Conservation (phyloP, 1,139 yeast species). For the Lodderomyces pseudojiufengensis region DNA sequence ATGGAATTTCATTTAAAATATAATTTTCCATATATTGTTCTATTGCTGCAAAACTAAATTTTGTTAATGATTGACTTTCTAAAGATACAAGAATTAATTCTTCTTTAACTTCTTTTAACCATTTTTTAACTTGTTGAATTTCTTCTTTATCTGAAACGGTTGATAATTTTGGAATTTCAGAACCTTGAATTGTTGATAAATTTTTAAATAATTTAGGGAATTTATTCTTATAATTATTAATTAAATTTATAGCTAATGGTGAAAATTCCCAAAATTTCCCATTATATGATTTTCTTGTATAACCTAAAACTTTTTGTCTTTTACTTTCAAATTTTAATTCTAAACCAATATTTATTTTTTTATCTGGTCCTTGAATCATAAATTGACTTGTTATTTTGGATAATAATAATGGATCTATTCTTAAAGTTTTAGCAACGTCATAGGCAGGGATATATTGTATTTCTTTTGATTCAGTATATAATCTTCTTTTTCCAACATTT, state of each 20-base stretch:
- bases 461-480: slow-evolving; percentile 50
- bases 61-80: slow-evolving; percentile 77
- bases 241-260: slow-evolving; percentile 63
- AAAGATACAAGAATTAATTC: slow-evolving; percentile 64
- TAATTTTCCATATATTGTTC: slow-evolving; percentile 60
- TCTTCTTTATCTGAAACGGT: slow-evolving; percentile 27
- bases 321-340: slow-evolving; percentile 79
- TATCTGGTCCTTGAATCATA: slow-evolving; percentile 50
- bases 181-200: slow-evolving; percentile 20
- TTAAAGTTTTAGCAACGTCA: slow-evolving; percentile 59
- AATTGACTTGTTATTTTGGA: slow-evolving; percentile 76
- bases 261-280: slow-evolving; percentile 83
- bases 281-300: slow-evolving; percentile 52
- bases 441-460: slow-evolving; percentile 64
- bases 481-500: slow-evolving; percentile 57
- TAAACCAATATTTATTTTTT: slow-evolving; percentile 73
- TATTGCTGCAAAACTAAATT: slow-evolving; percentile 60
- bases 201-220: slow-evolving; percentile 62
- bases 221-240: slow-evolving; percentile 55
- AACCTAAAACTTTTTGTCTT: slow-evolving; percentile 84
- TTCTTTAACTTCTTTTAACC: slow-evolving; percentile 57
- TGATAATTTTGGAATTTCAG: slow-evolving; percentile 27
- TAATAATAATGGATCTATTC: slow-evolving; percentile 60
- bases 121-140: slow-evolving; percentile 43
- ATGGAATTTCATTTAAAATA: slow-evolving; percentile 37